A percentile compares a stretch with the other conserved stretches of the same genome.
Evolutionary conservation across 2,329 filamentous ascomycete genomes (phyloP).

Genomic region (Xylaria multiplex): DNA sequence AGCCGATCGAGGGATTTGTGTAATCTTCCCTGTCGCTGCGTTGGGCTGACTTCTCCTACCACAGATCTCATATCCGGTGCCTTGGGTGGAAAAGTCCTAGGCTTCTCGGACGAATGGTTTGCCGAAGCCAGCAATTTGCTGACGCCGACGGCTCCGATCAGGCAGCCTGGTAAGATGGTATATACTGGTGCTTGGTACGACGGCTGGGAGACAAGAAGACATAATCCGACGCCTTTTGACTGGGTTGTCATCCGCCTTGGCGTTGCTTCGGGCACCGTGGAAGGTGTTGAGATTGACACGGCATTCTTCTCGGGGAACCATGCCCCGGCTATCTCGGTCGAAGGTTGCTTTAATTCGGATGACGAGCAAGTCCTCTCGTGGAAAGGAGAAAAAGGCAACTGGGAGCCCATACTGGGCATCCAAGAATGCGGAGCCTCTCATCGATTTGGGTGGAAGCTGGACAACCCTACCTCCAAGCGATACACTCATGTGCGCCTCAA

Average conservation of each 20-base stretch:
- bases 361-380: slow-evolving; percentile 72
- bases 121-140: slow-evolving; percentile 72
- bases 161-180: slow-evolving; percentile 73
- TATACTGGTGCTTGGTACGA: slow-evolving; percentile 77
- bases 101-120: slow-evolving; percentile 75
- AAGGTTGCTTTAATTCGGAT: slow-evolving; percentile 74
- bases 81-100: slow-evolving; percentile 71
- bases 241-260: slow-evolving; percentile 74
- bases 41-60: slow-evolving; percentile 33
- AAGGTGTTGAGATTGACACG: slow-evolving; percentile 82
- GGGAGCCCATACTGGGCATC: slow-evolving; percentile 76
- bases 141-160: slow-evolving; percentile 70
- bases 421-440: slow-evolving; percentile 79
- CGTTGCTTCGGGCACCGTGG: slow-evolving; percentile 75
- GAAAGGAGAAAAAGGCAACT: slow-evolving; percentile 67
- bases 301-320: slow-evolving; percentile 86
- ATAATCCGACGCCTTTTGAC: slow-evolving; percentile 72
- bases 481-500: slow-evolving; percentile 84
- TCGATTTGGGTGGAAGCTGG: slow-evolving; percentile 77
- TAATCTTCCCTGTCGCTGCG: neutral
- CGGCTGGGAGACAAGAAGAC: slow-evolving; percentile 74
- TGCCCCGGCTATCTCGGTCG: slow-evolving; percentile 80
- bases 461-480: slow-evolving; percentile 66
- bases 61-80: slow-evolving; percentile 69
- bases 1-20: slow-evolving; percentile 12